Conservation (phyloP, 768 basidiomycete species). For the Mycena sanguinolenta region DNA sequence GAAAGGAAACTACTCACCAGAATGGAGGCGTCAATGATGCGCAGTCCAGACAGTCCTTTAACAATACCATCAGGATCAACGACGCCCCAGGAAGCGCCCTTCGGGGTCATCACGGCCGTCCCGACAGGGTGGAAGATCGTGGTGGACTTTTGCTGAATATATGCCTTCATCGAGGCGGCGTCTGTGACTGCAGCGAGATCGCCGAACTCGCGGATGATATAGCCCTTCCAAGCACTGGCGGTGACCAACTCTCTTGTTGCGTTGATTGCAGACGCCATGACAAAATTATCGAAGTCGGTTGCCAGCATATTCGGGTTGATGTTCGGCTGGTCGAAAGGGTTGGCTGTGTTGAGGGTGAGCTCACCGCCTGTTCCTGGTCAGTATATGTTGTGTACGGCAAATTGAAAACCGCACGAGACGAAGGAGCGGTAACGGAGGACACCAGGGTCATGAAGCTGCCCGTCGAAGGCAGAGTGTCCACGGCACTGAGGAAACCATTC, state of each 20-base stretch:
- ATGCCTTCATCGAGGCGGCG: conserved; percentile 24
- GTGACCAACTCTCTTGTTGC: too few species aligned
- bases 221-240: too few species aligned
- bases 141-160: neutral
- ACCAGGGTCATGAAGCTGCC: conserved; percentile 30
- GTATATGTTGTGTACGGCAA: neutral
- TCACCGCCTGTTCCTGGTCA: conserved; percentile 37
- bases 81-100: neutral
- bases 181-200: too few species aligned
- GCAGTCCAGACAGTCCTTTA: too few species aligned
- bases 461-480: conserved; percentile 7
- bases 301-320: conserved; percentile 61
- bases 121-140: neutral
- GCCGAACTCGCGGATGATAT: too few species aligned
- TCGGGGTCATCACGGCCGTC: neutral
- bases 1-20: neutral
- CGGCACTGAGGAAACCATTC: conserved; percentile 21
- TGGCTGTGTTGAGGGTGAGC: conserved; percentile 50
- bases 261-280: too few species aligned
- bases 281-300: too few species aligned
- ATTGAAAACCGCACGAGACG: conserved; percentile 28
- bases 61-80: neutral
- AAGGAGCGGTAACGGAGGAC: conserved; percentile 28
- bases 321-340: conserved; percentile 57
- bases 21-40: neutral